phyloP scores from a whole-genome alignment of 2,329 filamentous ascomycete species.

The Aspergillus latus region DNA sequence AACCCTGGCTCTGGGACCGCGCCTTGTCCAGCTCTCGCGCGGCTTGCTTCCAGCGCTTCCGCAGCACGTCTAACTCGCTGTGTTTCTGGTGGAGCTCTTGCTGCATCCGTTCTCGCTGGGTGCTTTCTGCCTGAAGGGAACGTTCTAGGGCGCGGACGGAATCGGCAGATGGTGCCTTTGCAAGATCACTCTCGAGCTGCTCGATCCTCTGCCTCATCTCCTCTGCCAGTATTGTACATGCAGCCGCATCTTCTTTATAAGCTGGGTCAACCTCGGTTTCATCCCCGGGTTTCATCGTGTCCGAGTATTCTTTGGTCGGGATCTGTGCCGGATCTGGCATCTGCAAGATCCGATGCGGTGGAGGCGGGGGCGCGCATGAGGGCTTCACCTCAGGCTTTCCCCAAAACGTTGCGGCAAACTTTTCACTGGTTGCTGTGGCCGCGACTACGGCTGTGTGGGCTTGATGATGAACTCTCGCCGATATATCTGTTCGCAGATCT shows the following conservation, averaged over 20 bases:
- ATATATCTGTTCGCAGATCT: not conserved
- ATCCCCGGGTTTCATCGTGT: not conserved
- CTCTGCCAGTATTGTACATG: not conserved
- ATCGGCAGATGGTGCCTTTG: not conserved
- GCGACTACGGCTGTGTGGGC: not conserved
- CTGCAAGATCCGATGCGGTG: not conserved
- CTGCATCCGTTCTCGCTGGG: not conserved
- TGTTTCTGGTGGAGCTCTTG: not conserved
- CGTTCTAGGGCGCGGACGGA: not conserved
- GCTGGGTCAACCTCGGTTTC: not conserved
- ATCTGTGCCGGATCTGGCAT: not conserved
- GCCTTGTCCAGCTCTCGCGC: not conserved
- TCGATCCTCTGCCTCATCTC: not conserved
- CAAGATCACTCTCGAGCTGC: not conserved
- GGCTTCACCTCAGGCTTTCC: not conserved
- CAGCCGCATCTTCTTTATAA: not conserved
- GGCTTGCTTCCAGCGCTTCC: slow-evolving; percentile 7
- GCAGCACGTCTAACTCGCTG: not conserved
- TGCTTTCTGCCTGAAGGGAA: not conserved
- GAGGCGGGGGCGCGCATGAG: not conserved
- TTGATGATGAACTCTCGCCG: not conserved
- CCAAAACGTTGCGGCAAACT: not conserved
- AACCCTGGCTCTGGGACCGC: slow-evolving; percentile 7
- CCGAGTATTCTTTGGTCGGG: not conserved
- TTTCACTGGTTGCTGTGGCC: not conserved